phyloP scores from a whole-genome alignment of 1,284 basidiomycete genomes.

The Cutaneotrichosporon sp. region DNA sequence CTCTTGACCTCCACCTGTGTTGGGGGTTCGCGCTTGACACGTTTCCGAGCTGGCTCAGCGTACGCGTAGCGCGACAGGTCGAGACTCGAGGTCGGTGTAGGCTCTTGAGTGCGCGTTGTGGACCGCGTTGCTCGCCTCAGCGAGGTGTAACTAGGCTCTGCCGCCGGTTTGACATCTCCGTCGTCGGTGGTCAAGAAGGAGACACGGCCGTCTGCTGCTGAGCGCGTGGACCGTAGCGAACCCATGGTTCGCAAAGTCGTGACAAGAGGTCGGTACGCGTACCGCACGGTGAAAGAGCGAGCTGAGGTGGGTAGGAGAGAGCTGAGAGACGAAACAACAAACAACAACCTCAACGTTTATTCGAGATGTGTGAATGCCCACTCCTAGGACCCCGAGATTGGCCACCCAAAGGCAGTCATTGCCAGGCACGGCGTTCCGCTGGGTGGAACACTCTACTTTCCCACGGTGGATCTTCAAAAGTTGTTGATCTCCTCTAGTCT shows the following conservation, averaged over 20 bases:
- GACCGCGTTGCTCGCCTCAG: slow-evolving; percentile 25
- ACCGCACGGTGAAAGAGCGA: neutral
- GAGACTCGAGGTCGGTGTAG: neutral
- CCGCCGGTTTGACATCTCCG: slow-evolving; percentile 6
- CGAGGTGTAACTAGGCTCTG: slow-evolving; percentile 12
- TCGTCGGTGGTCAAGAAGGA: slow-evolving; percentile 11
- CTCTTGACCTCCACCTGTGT: too few relatives aligned
- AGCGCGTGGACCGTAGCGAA: slow-evolving; percentile 13
- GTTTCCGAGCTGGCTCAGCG: slow-evolving; percentile 10
- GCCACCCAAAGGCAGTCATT: neutral
- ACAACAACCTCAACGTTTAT: too few relatives aligned
- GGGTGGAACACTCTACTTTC: too few relatives aligned
- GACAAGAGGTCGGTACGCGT: neutral
- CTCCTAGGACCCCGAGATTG: too few relatives aligned
- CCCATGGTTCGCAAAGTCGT: neutral
- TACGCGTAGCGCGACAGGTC: slow-evolving; percentile 23
- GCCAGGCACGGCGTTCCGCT: neutral
- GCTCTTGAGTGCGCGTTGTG: neutral
- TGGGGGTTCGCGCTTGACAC: slow-evolving; percentile 14
- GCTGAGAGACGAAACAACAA: neutral
- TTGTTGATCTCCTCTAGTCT: neutral
- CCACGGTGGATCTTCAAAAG: slow-evolving; percentile 17
- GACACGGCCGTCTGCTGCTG: slow-evolving; percentile 14
- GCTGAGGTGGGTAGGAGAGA: neutral
- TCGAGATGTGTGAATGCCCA: too few relatives aligned